These are phyloP conservation scores for Epithele typhae DNA, from an alignment of 768 basidiomycete species.

Conservation along the genomic window DNA sequence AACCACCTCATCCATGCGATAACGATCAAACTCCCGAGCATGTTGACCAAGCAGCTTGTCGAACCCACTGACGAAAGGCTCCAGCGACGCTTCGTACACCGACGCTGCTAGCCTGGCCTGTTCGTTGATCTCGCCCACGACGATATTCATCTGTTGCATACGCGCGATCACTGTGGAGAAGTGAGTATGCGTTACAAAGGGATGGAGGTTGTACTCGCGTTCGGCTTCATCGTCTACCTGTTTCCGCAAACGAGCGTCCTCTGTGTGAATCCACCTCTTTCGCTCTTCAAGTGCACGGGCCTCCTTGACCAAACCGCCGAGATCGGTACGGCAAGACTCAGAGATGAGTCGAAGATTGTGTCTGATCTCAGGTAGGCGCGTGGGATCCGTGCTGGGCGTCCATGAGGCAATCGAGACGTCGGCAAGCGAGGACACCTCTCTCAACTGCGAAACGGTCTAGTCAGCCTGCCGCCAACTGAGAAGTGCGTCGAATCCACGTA, in stretches of 20 bases:
- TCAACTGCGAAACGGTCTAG: constrained; percentile 44
- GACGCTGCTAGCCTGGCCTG: constrained; percentile 62
- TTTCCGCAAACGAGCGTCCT: constrained; percentile 67
- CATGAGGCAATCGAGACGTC: constrained; percentile 73
- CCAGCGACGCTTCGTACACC: constrained; percentile 67
- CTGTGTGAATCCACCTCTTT: constrained; percentile 64
- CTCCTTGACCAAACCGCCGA: constrained; percentile 88
- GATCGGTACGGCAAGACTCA: constrained; percentile 75
- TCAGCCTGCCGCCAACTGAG: constrained; percentile 5
- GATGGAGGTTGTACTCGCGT: constrained; percentile 39
- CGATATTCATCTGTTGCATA: constrained; percentile 70
- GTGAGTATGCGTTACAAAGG: constrained; percentile 3
- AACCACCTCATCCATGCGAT: constrained; percentile 85
- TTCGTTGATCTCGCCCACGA: constrained; percentile 65
- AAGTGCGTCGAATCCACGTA: constrained; percentile 36
- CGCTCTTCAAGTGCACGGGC: constrained; percentile 79
- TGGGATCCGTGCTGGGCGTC: constrained; percentile 84
- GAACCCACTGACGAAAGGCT: constrained; percentile 69
- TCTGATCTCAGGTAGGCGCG: constrained; percentile 92
- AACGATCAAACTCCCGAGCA: constrained; percentile 67
- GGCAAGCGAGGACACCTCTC: constrained; percentile 82
- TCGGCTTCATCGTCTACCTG: constrained; percentile 74
- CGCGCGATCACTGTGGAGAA: constrained; percentile 62
- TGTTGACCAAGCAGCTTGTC: constrained; percentile 69
- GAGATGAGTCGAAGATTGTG: constrained; percentile 90